Conservation (phyloP, 768 basidiomycete genomes). For the Termitomyces sp. region DNA sequence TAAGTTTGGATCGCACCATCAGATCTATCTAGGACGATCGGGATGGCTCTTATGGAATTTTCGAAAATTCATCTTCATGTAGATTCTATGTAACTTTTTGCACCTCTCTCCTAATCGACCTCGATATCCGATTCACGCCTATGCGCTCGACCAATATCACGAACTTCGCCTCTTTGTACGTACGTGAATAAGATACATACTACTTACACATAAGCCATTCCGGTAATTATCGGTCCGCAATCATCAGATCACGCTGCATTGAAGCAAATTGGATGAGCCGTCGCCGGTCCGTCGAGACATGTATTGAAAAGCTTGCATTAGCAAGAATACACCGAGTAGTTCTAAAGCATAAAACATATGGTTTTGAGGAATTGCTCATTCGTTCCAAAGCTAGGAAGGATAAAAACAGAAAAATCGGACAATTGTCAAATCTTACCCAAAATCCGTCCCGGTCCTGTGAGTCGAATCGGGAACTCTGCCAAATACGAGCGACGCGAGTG, state of each 20-base stretch:
- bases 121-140: background rate
- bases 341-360: background rate
- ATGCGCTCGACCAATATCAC: background rate
- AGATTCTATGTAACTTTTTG: too few relatives aligned
- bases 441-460: too few relatives aligned
- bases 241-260: background rate
- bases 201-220: background rate
- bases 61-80: background rate
- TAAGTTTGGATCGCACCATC: slow-evolving; percentile 18
- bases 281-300: background rate
- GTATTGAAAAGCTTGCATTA: background rate
- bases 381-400: too few relatives aligned
- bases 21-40: slow-evolving; percentile 16
- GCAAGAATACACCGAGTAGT: background rate
- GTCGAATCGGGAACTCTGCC: too few relatives aligned
- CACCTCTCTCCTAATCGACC: background rate
- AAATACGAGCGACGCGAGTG: too few relatives aligned
- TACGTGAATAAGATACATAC: background rate
- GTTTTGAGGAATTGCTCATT: too few relatives aligned
- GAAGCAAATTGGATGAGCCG: too few relatives aligned
- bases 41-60: background rate
- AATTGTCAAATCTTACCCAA: too few relatives aligned
- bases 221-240: slow-evolving; percentile 7
- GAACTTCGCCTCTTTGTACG: background rate
- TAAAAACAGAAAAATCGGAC: too few relatives aligned